Evolutionary conservation across 2,329 filamentous ascomycete genomes (phyloP), one percentile per base, ranked within the genome.

Genomic region (Beauveria sp.): DNA sequence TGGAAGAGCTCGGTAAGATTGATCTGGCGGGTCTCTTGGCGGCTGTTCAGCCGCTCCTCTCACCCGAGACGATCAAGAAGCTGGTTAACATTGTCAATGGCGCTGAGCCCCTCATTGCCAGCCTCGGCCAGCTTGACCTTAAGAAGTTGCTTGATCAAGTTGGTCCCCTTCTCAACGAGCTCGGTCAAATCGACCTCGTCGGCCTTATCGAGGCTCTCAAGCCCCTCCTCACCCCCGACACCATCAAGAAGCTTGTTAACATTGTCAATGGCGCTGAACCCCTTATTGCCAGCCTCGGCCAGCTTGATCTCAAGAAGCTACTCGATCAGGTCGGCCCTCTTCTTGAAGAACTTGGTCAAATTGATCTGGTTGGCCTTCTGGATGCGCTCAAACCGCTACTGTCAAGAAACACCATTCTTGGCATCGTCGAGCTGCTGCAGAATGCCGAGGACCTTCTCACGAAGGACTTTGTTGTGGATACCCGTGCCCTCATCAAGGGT

Each of bases 41-140:
- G 7, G 70, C 74, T 2, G 47, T 76, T 1, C 67, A 68, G 6
- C 74, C 75, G 0, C 63, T 78, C 0, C 64, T 77, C 0, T 72
- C 69, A 5, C 63, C 70, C 5, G 66, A 73, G 0, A 71, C 71
- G 0, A 66, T 77, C 38, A 18, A 40, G 30, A 53, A 53, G 50
- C 24, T 53, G 38, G 66, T 71, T 38, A 64, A 68, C 38, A 62
- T 61, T 6, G 38, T 60, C 24, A 20, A 45, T 42, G 58, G 58
- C 18, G 58, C 58, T 5, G 50, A 54, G 3, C 58, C 58, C 30
- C 58, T 60, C 14, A 24, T 71, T n/a, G 68, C 70, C 56, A 64
- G 61, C 14, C 65, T 73, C 1, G 57, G 72, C 1, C 26, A 38
- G 4, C 55, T 60, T 7, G 50, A 63, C 14, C 61, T 70, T 10